Base-by-base conservation (phyloP, 1,284 basidiomycete genomes). In the Amylostereum areolatum region DNA sequence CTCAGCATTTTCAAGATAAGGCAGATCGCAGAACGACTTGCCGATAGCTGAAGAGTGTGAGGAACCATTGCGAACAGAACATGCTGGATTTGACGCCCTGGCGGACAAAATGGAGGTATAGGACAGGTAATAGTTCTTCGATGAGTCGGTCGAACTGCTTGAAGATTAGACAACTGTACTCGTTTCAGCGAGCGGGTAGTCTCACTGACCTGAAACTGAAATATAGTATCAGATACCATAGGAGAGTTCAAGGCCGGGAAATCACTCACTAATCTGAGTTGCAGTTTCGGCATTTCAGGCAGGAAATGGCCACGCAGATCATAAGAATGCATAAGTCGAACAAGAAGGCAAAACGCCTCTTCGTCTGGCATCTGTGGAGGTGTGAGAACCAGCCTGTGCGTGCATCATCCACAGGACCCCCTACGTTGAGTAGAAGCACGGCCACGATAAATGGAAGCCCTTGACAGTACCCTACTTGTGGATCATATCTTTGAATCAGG, bases 271-370 rank as follows among this genome's bases (percentile, higher is more conserved):
- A 99, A 75, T 12, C 96, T 88, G 40, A 96, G 72, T 64, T 98
- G 97, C 3, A 99, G 68, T 52, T 93, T 94, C 0, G 96, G 96
- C 96, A 99, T 99, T 60, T 99, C 95, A 5, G 96, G 95, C 11
- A 97, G 76, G 69, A 94, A 99, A 67, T 98, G 96, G 0, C 94
- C 93, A 44, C 96, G 83, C 2, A 99, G 75, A 63, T 96, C 95
- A 65, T 99, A 99, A 3, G 92, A 89, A 57, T 97, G 80, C 96
- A 99, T 99, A n/a, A 99, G 69, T 49, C 96, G 77, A n/a, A 97
- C 93, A 12, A 99, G 78, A 4, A 98, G 81, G 57, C 87, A 94
- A 65, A 99, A 99, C 0, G 96, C 96, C 68, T 99, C 96, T 70
- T 97, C 94, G 57, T 97, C 94, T 12, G 94, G 94, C 95, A 97